phyloP scores from a whole-genome alignment of 2,329 filamentous ascomycete genomes.

The Pseudocercospora fuligena region DNA sequence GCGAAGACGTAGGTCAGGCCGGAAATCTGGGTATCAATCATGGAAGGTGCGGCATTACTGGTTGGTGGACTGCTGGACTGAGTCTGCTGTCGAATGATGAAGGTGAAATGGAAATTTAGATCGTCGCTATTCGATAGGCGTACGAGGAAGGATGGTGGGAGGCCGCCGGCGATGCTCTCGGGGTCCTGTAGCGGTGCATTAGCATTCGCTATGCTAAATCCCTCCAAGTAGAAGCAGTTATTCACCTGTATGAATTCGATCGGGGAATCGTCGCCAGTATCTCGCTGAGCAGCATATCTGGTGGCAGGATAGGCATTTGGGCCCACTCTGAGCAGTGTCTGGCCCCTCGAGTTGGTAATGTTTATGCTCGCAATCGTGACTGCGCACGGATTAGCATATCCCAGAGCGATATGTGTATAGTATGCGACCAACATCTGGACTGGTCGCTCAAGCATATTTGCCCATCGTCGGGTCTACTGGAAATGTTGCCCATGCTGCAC shows the following conservation, averaged over 20 bases:
- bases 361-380: slow-evolving; percentile 85
- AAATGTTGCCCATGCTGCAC: slow-evolving; percentile 80
- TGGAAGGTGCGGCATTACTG: slow-evolving; percentile 36
- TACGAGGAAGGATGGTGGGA: slow-evolving; percentile 75
- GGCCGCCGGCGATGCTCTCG: slow-evolving; percentile 56
- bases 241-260: slow-evolving; percentile 91
- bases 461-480: slow-evolving; percentile 85
- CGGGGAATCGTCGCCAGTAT: slow-evolving; percentile 72
- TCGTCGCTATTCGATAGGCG: slow-evolving; percentile 91
- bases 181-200: slow-evolving; percentile 66
- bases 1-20: slow-evolving; percentile 93
- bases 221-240: neutral
- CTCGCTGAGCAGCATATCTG: slow-evolving; percentile 73
- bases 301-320: slow-evolving; percentile 89
- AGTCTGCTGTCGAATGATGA: slow-evolving; percentile 67
- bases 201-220: neutral
- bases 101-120: slow-evolving; percentile 89
- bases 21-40: slow-evolving; percentile 76
- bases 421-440: slow-evolving; percentile 73
- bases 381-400: slow-evolving; percentile 47
- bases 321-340: slow-evolving; percentile 74
- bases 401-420: slow-evolving; percentile 16
- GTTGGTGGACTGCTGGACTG: slow-evolving; percentile 43
- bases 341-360: slow-evolving; percentile 79
- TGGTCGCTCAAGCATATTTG: slow-evolving; percentile 85